phyloP scores from a whole-genome alignment of 139 green algal genomes.

The Ettlia oleoabundans region DNA sequence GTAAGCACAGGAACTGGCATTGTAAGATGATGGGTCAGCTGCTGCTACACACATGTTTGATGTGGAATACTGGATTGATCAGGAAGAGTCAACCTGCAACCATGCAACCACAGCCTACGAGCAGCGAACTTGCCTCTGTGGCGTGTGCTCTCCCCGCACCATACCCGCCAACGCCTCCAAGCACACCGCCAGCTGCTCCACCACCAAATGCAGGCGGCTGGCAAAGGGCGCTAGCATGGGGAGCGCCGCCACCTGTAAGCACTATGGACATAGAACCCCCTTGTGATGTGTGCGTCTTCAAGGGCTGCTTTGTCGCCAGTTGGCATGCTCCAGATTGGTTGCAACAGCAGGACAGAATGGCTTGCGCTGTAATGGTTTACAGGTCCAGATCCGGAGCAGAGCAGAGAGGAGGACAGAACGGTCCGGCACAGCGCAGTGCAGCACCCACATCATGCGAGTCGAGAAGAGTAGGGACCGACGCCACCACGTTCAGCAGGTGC shows the following conservation, averaged over 20 bases:
- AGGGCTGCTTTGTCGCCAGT: too few relatives aligned
- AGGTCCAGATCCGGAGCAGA: not conserved
- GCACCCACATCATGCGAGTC: conserved; percentile 8
- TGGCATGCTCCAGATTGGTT: not conserved
- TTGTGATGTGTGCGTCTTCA: not conserved
- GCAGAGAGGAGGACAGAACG: not conserved
- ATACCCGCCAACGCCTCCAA: conserved; percentile 11
- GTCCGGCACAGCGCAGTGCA: not conserved
- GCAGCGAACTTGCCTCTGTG: not conserved
- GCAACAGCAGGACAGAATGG: not conserved
- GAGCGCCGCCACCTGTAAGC: conserved; percentile 11
- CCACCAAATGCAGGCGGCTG: not conserved
- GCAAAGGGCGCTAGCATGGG: conserved; percentile 18
- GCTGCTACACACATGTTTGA: too few relatives aligned
- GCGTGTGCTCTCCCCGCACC: not conserved
- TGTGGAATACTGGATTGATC: too few relatives aligned
- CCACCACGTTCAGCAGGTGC: conserved; percentile 31
- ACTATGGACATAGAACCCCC: not conserved
- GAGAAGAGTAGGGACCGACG: not conserved
- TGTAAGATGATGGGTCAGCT: too few relatives aligned
- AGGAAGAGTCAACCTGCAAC: too few relatives aligned
- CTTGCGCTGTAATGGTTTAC: not conserved
- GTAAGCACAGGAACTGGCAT: too few relatives aligned
- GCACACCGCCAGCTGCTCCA: conserved; percentile 31
- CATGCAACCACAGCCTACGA: not conserved